These are phyloP conservation scores for Paramecium sonneborni DNA, from an alignment of 73 alveolate genomes.

Conservation along the genomic window DNA sequence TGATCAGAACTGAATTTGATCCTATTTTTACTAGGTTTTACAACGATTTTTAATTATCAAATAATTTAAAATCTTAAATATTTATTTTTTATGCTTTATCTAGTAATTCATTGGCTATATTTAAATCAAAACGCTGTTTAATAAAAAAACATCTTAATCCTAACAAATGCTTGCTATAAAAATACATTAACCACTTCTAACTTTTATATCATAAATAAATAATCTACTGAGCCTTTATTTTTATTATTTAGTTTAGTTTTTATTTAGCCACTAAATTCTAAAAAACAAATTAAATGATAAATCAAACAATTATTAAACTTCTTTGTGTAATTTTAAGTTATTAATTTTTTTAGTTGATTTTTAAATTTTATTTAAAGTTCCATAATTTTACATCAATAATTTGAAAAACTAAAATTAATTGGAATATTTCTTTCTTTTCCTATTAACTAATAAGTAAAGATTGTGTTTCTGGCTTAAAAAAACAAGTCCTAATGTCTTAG, in stretches of 20 bases:
- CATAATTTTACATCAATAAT: neutral
- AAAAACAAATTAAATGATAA: neutral
- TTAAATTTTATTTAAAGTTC: neutral
- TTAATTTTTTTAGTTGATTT: neutral
- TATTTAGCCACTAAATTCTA: neutral
- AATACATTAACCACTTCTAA: conserved; percentile 27
- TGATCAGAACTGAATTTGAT: neutral
- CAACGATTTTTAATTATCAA: neutral
- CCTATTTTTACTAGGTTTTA: neutral
- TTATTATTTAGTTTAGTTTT: neutral
- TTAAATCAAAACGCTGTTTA: neutral
- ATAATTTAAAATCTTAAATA: neutral
- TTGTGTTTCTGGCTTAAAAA: neutral
- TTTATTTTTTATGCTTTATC: neutral
- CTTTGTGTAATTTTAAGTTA: neutral
- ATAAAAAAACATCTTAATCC: neutral
- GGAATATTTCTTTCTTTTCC: neutral
- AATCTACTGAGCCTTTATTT: neutral
- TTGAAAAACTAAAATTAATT: neutral
- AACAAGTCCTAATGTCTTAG: conserved; percentile 9
- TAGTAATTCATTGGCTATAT: neutral
- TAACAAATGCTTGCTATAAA: neutral
- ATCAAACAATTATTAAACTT: neutral
- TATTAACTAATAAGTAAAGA: neutral
- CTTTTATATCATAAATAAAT: neutral